phyloP scores from a whole-genome alignment of 129 eudicot genomes.

The Chrysanthemum seticuspe region DNA sequence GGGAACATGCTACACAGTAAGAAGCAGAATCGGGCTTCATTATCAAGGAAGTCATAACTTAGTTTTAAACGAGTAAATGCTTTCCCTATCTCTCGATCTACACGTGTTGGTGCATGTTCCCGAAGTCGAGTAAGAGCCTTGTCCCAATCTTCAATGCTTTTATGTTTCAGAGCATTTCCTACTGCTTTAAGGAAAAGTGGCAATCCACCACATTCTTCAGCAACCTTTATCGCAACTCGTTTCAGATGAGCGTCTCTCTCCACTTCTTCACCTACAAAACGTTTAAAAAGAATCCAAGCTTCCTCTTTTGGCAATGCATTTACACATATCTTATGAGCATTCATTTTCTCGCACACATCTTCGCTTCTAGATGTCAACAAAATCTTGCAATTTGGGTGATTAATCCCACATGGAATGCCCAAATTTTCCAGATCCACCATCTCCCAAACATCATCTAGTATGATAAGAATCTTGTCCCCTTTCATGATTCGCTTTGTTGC shows the following conservation, averaged over 20 bases:
- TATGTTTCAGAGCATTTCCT: conserved; percentile 4
- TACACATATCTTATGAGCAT: conserved; percentile 7
- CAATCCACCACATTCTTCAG: conserved; percentile 22
- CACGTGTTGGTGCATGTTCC: neutral
- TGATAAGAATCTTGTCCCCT: conserved; percentile 17
- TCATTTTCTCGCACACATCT: conserved; percentile 9
- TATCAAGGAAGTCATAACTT: conserved; percentile 6
- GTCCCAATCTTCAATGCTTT: neutral
- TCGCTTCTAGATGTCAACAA: conserved; percentile 23
- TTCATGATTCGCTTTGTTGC: neutral
- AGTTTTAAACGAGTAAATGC: neutral
- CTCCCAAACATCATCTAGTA: conserved; percentile 28
- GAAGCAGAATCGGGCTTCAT: neutral
- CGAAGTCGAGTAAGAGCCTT: neutral
- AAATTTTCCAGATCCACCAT: neutral
- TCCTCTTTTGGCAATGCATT: neutral
- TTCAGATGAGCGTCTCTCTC: neutral
- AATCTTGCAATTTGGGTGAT: conserved; percentile 22
- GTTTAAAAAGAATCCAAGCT: conserved; percentile 19
- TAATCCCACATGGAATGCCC: conserved; percentile 17
- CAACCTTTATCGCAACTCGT: neutral
- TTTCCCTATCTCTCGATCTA: neutral
- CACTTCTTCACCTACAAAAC: neutral
- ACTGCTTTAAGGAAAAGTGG: conserved; percentile 14
- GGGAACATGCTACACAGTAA: neutral